A percentile compares a stretch with the other conserved stretches of the same genome.
phyloP scores from a whole-genome alignment of 1,284 basidiomycete species.

The Cryptococcus sp. region DNA sequence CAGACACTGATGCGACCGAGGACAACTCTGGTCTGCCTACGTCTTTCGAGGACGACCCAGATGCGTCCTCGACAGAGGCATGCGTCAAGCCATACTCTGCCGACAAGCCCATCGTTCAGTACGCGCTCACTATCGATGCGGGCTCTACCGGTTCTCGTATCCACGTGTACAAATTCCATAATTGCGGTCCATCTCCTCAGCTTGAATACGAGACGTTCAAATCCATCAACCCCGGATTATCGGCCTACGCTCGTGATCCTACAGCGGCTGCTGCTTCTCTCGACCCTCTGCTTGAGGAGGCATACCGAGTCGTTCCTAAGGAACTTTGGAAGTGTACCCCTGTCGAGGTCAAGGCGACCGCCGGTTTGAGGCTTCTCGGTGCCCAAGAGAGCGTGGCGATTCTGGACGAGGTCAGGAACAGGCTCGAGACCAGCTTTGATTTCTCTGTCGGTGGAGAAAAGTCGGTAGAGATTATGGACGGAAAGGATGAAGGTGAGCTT shows the following conservation, averaged over 20 bases:
- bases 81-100: conserved; percentile 64
- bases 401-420: conserved; percentile 69
- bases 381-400: conserved; percentile 70
- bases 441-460: conserved; percentile 67
- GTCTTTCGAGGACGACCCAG: conserved; percentile 50
- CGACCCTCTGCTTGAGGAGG: conserved; percentile 78
- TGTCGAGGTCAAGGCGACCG: conserved; percentile 92
- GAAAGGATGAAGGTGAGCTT: conserved; percentile 77
- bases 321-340: conserved; percentile 74
- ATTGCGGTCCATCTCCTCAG: conserved; percentile 74
- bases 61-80: conserved; percentile 51
- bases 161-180: conserved; percentile 97
- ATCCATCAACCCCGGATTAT: conserved; percentile 79
- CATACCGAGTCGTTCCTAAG: conserved; percentile 73
- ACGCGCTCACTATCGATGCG: conserved; percentile 96
- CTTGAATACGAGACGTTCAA: conserved; percentile 95
- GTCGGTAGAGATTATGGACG: conserved; percentile 88
- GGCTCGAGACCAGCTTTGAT: conserved; percentile 68
- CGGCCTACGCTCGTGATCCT: conserved; percentile 64
- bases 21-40: conserved; percentile 28
- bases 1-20: conserved; percentile 24
- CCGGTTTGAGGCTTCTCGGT: conserved; percentile 80
- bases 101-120: conserved; percentile 69
- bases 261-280: conserved; percentile 75
- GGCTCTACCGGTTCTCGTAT: conserved; percentile 96